These are phyloP conservation scores for Globisporangium cederbergense DNA, from an alignment of 352 stramenopile genomes.

Conservation along the genomic window DNA sequence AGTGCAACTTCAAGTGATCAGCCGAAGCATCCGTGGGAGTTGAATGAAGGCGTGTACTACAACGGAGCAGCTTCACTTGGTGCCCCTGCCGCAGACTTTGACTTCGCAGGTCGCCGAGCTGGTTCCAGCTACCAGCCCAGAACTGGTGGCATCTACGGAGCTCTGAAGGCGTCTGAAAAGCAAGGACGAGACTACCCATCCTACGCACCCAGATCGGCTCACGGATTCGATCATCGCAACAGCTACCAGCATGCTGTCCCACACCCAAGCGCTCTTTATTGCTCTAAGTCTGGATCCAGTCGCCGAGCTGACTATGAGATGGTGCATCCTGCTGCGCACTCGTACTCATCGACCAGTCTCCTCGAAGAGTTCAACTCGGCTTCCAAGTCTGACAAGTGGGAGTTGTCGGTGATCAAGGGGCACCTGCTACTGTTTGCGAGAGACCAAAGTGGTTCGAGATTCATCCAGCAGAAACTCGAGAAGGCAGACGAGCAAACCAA, in stretches of 20 bases:
- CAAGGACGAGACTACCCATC: slow-evolving; percentile 5
- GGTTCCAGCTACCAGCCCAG: slow-evolving; percentile 5
- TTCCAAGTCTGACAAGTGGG: slow-evolving; percentile 78
- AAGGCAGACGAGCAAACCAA: slow-evolving; percentile 73
- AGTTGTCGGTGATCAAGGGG: slow-evolving; percentile 72
- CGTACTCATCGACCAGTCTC: slow-evolving; percentile 66
- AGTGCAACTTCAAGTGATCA: background rate
- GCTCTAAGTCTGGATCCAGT: slow-evolving; percentile 25
- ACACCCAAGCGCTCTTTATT: slow-evolving; percentile 28
- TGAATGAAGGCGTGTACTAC: slow-evolving; percentile 7
- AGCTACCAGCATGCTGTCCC: slow-evolving; percentile 23
- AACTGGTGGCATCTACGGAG: slow-evolving; percentile 8
- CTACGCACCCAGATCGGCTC: background rate
- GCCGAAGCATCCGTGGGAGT: slow-evolving; percentile 11
- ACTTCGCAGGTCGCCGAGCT: slow-evolving; percentile 1
- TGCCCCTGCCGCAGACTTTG: background rate
- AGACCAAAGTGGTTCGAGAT: slow-evolving; percentile 81
- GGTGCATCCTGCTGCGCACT: slow-evolving; percentile 55
- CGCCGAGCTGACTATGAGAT: slow-evolving; percentile 33
- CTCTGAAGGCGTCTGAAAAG: slow-evolving; percentile 10
- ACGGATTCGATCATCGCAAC: slow-evolving; percentile 22
- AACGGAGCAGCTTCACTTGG: background rate
- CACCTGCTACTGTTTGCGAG: slow-evolving; percentile 85
- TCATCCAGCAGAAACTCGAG: slow-evolving; percentile 89
- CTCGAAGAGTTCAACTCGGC: slow-evolving; percentile 78